Base-by-base conservation (phyloP, 371 early-diverging fungal genomes). In the Lichtheimia hyalospora region DNA sequence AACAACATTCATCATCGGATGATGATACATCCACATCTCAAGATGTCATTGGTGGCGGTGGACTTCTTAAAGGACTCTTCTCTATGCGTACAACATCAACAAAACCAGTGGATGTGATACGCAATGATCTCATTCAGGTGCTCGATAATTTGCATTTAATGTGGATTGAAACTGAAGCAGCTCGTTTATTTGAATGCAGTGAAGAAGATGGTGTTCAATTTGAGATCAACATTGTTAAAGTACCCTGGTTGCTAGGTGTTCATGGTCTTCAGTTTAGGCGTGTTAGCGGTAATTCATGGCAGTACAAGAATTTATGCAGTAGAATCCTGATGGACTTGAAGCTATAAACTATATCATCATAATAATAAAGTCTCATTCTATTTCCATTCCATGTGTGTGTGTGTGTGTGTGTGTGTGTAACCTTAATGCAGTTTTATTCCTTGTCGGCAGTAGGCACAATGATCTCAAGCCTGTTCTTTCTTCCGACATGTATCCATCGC, bases 71-170 rank as follows among this genome's bases (percentile, higher is more conserved):
- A 69, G 90, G 90, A 0, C 69, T 93, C 2, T 89, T 93, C 58
- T 87, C 89, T 0, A 90, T 90, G 21, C 69, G 82, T 5, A 92
- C 91, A 2, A 92, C 93, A 1, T 85, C 91, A 3, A 89, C 89
- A 1, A 83, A 87, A 13, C 81, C 83, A 12, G 90, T 91, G 0
- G 61, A 84, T 0, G 82, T 74, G 18, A 91, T 93, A 21, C 88
- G 91, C 27, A 71, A 74, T n/a, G 86, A 84, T 55, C 62, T 93
- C 16, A 74, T 87, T 13, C 69, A 74, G 3, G 88, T 86, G 0
- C 69, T 93, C 39, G 70, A 81, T 24, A 64, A 75, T 0, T 79
- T 83, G 54, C 82, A 79, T 16, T 72, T 90, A 49, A 75, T 76
- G 25, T 89, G 83, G 81, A 73, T 81, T 7, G 92, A 92, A 61